phyloP scores from a whole-genome alignment of 1,139 yeast genomes.

The Taphrina betulina region DNA sequence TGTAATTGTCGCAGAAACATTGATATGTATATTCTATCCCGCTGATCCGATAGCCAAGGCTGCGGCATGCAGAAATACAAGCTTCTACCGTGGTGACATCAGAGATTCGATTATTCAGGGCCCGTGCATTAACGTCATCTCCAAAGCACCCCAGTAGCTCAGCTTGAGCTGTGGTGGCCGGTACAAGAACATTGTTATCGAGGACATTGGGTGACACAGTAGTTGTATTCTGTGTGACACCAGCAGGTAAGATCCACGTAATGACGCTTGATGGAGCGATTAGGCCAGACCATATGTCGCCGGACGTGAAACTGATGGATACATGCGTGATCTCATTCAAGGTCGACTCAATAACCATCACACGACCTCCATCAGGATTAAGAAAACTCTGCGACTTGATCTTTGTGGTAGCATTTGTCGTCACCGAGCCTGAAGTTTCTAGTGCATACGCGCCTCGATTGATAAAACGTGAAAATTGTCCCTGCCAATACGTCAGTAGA shows the following conservation, averaged over 20 bases:
- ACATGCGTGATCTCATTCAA: too few relatives aligned
- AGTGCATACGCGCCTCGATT: slow-evolving; percentile 2
- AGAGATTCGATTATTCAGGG: slow-evolving; percentile 7
- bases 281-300: too few relatives aligned
- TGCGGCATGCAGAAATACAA: not conserved
- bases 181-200: too few relatives aligned
- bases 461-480: slow-evolving; percentile 6
- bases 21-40: slow-evolving; percentile 10
- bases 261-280: too few relatives aligned
- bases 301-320: too few relatives aligned
- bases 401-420: not conserved
- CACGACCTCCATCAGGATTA: slow-evolving; percentile 3
- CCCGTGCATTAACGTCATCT: slow-evolving; percentile 19
- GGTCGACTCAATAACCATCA: slow-evolving; percentile 5
- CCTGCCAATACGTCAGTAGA: slow-evolving; percentile 4
- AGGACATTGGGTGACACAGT: too few relatives aligned
- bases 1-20: slow-evolving; percentile 22
- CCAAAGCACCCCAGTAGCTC: slow-evolving; percentile 16
- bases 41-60: not conserved
- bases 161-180: too few relatives aligned
- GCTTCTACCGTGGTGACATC: slow-evolving; percentile 4
- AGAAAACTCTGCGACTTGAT: slow-evolving; percentile 1
- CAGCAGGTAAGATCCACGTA: too few relatives aligned
- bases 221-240: too few relatives aligned
- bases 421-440: not conserved